Evolutionary conservation across 2,329 filamentous ascomycete species (phyloP).

Genomic region (Neonectria faginata): DNA sequence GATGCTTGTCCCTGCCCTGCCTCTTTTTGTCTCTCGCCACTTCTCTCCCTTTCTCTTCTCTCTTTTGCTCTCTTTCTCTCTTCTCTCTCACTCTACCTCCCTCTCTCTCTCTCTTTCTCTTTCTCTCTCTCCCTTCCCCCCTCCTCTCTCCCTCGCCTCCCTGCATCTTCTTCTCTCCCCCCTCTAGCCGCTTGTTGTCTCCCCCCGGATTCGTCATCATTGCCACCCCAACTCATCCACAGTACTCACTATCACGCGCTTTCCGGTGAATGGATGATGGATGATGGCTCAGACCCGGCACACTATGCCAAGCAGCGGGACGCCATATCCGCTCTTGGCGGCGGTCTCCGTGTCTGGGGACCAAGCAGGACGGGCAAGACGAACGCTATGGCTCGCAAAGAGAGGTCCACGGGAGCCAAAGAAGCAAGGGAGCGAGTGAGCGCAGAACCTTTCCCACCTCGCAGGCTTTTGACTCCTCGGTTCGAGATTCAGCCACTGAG

Average conservation of each 20-base stretch:
- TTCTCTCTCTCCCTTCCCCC: background rate
- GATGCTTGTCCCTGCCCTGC: background rate
- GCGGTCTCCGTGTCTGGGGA: background rate
- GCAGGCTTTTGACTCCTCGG: constrained; percentile 7
- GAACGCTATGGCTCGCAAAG: constrained; percentile 25
- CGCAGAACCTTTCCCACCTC: background rate
- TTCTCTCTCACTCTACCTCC: background rate
- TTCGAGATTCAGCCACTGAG: constrained; percentile 45
- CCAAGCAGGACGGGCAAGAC: constrained; percentile 5
- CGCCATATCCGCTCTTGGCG: background rate
- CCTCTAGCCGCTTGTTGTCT: constrained; percentile 7
- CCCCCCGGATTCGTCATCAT: constrained; percentile 14
- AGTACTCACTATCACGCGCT: background rate
- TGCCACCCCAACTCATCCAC: background rate
- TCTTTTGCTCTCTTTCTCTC: background rate
- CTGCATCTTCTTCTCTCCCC: background rate
- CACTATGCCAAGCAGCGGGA: background rate
- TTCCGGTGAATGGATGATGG: background rate
- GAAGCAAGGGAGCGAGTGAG: background rate
- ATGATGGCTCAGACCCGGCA: background rate
- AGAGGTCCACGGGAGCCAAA: background rate
- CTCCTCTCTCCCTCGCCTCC: background rate
- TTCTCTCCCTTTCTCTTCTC: background rate
- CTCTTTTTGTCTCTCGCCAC: background rate
- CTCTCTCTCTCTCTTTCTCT: background rate